Conservation (phyloP, 2,329 filamentous ascomycete species). For the Aspergillus carbonarius region DNA sequence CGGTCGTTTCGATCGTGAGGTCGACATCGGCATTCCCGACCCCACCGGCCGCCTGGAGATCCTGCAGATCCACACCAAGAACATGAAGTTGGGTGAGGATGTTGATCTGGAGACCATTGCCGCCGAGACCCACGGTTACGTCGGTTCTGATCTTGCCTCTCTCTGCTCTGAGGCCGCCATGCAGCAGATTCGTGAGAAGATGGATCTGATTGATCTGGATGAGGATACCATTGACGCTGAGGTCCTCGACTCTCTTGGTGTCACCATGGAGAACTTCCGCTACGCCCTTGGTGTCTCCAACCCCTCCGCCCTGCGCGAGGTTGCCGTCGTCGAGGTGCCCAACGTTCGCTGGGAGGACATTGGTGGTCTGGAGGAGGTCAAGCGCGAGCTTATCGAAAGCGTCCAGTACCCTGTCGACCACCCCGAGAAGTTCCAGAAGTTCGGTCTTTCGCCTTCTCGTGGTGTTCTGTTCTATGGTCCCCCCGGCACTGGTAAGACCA, state of each 20-base stretch:
- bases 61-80: slow-evolving; percentile 99
- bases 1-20: slow-evolving; percentile 97
- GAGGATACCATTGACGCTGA: slow-evolving; percentile 99
- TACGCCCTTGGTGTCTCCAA: slow-evolving; percentile 98
- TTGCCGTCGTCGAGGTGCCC: slow-evolving; percentile 97
- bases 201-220: slow-evolving; percentile 98
- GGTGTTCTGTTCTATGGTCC: slow-evolving; percentile 99
- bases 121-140: slow-evolving; percentile 96
- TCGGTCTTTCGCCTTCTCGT: slow-evolving; percentile 93
- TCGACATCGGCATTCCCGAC: slow-evolving; percentile 97
- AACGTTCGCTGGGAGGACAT: slow-evolving; percentile 99
- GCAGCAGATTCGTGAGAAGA: slow-evolving; percentile 99
- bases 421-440: slow-evolving; percentile 99
- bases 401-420: slow-evolving; percentile 99
- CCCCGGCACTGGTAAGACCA: slow-evolving; percentile 99
- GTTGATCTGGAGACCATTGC: slow-evolving; percentile 97
- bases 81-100: slow-evolving; percentile 98
- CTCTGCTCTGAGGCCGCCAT: slow-evolving; percentile 99
- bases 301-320: slow-evolving; percentile 96
- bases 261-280: slow-evolving; percentile 99
- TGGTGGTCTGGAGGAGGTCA: slow-evolving; percentile 96
- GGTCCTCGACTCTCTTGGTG: slow-evolving; percentile 94
- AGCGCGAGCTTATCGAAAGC: slow-evolving; percentile 98
- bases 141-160: slow-evolving; percentile 96
- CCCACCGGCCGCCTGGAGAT: slow-evolving; percentile 98